phyloP scores from a whole-genome alignment of 1,139 yeast genomes.

The Yamadazyma membranifaciens region DNA sequence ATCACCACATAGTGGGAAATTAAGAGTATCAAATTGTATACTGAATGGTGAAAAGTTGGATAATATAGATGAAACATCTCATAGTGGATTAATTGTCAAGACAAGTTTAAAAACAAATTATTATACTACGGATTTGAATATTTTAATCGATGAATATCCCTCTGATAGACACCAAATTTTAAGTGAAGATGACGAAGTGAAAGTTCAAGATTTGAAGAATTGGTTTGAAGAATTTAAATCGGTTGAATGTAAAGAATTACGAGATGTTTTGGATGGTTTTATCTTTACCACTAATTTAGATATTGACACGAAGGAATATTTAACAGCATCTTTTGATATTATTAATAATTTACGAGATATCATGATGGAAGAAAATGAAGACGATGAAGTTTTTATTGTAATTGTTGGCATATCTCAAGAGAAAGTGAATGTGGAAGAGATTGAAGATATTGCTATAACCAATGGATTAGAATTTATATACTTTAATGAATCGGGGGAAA shows the following conservation, averaged over 20 bases:
- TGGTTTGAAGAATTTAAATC: constrained; percentile 34
- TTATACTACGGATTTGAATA: constrained; percentile 26
- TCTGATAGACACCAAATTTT: constrained; percentile 12
- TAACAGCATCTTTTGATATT: constrained; percentile 17
- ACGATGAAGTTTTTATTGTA: constrained; percentile 25
- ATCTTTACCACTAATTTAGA: constrained; percentile 32
- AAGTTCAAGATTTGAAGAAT: constrained; percentile 17
- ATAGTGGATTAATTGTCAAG: constrained; percentile 38
- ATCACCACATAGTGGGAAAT: constrained; percentile 36
- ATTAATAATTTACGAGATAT: constrained; percentile 17
- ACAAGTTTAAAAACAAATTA: constrained; percentile 32
- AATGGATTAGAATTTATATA: constrained; percentile 33
- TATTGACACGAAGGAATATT: constrained; percentile 14
- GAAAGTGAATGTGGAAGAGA: constrained; percentile 15
- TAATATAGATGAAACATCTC: constrained; percentile 19
- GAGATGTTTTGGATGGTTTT: constrained; percentile 40
- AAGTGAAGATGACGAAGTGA: constrained; percentile 11
- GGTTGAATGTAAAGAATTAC: constrained; percentile 33
- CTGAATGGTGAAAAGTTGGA: constrained; percentile 10
- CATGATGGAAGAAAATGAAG: constrained; percentile 13
- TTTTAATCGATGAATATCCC: constrained; percentile 42
- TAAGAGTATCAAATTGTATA: constrained; percentile 27
- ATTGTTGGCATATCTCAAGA: constrained; percentile 22
- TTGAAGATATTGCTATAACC: constrained; percentile 31
- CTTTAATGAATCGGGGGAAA: constrained; percentile 21